Percentiles rank a stretch among this genome's conserved stretches.
Evolutionary conservation across 2,329 filamentous ascomycete genomes (phyloP).

Genomic region (Arthrinium puccinioides): DNA sequence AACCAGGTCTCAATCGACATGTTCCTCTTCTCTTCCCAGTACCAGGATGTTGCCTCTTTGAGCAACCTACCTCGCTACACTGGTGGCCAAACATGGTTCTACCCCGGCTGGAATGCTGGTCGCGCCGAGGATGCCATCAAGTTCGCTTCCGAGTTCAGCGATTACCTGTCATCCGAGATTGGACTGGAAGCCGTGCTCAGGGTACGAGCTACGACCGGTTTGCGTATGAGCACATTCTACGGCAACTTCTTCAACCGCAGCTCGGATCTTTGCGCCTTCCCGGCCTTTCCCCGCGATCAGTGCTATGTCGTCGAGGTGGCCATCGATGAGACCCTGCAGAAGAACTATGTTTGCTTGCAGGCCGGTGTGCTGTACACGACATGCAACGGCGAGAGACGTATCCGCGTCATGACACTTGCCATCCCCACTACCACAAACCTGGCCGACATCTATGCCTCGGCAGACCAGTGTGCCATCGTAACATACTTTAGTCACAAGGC

Average conservation of each 20-base stretch:
- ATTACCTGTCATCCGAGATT: conserved; percentile 94
- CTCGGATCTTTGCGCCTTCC: conserved; percentile 95
- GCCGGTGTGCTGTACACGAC: conserved; percentile 94
- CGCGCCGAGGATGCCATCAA: conserved; percentile 94
- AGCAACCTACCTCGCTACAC: conserved; percentile 95
- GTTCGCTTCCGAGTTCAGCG: conserved; percentile 93
- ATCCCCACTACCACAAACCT: conserved; percentile 88
- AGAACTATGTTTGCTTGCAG: conserved; percentile 88
- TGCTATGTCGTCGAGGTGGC: conserved; percentile 97
- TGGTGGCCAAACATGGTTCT: conserved; percentile 96
- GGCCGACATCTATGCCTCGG: conserved; percentile 87
- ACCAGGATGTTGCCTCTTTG: conserved; percentile 93
- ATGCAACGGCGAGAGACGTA: conserved; percentile 92
- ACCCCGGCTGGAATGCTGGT: conserved; percentile 94
- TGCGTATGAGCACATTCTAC: conserved; percentile 97
- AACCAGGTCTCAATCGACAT: conserved; percentile 98
- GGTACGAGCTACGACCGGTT: conserved; percentile 86
- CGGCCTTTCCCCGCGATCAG: conserved; percentile 94
- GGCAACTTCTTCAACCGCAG: conserved; percentile 99
- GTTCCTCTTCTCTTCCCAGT: conserved; percentile 93
- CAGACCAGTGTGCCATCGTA: conserved; percentile 87
- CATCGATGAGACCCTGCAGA: conserved; percentile 89
- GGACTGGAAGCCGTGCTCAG: conserved; percentile 92
- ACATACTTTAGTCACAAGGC: conserved; percentile 97
- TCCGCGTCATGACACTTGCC: conserved; percentile 87